Base-by-base conservation (phyloP, 768 basidiomycete species). In the Cyclocybe aegerita region DNA sequence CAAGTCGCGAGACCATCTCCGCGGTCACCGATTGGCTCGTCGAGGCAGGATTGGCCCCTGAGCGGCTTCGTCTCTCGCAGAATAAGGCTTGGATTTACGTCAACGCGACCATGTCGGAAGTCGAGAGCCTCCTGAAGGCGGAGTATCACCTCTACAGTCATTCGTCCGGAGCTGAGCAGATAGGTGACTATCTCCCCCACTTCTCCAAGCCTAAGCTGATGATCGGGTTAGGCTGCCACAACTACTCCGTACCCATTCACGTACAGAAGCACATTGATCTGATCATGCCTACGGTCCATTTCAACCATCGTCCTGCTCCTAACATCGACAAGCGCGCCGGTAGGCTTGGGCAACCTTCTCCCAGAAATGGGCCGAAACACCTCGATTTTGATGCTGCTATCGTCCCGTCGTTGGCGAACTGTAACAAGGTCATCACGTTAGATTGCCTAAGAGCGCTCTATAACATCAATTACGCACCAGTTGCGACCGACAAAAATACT, bases 131-230 rank as follows among this genome's bases (percentile, higher is more conserved):
- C 11, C 64, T 79, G 17, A 59, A 68, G 16, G 70, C 75, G 2
- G 69, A 78, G 54, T 80, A 80, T 60, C 69, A 77, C 46, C 69
- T 80, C 23, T 79, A 72, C 55, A 64, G 63, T 34, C 75, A 77
- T 51, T 54, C 62, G n/a, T 61, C 60, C 15, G 74, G 73, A 35
- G 62, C 60, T 23, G 62, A 74, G 54, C 72, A 74, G 46, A 54
- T 76, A 34, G 73, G 75, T 74, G 39, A 9, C 65, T 67, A 2
- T 43, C 35, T 29, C 29, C 12, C 14, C 0, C 2, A 42, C 34
- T 34, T 30, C 43, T 12, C 9, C 41, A 14, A 12, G n/a, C 32
- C 10, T 43, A 4, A 47, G 5, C 5, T 46, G 16, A 4, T 49
- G 39, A 49, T 3, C 30, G 2, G 12, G 7, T 36, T 46, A 77